Base-by-base conservation (phyloP, 202 grass and related monocot genomes). In the Thinopyrum obtusiflorum region DNA sequence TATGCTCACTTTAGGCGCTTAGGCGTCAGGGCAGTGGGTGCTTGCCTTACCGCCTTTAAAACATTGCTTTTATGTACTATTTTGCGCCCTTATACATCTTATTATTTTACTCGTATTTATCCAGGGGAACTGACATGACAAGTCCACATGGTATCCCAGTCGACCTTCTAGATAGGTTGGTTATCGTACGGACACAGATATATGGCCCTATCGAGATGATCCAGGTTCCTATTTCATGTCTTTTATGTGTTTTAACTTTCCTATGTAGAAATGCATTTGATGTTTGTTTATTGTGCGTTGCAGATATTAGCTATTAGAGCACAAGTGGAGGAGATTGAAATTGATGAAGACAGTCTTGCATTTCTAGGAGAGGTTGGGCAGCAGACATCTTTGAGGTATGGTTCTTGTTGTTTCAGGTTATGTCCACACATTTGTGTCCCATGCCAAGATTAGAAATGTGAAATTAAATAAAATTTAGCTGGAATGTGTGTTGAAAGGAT, bases 181-280 rank as follows among this genome's bases (percentile, higher is more conserved):
- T 98, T 69, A 98, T 96, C 37, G 89, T 92, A 87, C 82, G 93
- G 57, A 96, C 97, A 79, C 92, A 98, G 91, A 98, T 92, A 44
- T 96, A 96, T 88, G 90, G 92, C 11, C 93, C 93, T 47, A 96
- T 93, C 2, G 88, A 98, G 91, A 94, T 92, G 97, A 98, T 98
- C 79, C 92, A 98, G 92, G 97, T 98, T 83, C 36, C 9, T 85
- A 86, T 62, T 82, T 77, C 25, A 3, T 32, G 36, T 65, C 73
- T 85, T 61, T 76, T 63, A 70, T 90, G 46, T 60, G 5, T 77
- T 73, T 73, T 20, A 12, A 73, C 39, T 73, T 86, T 40, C 33
- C 9, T 31, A 25, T 81, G n/a, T 44, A 81, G 27, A 86, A 70
- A 61, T 89, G 70, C 2, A 14, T 86, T 46, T 86, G 73, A 68